A percentile compares a stretch with the other conserved stretches of the same genome.
Conservation (phyloP, 2,329 filamentous ascomycete species). For the Calonectria pseudoreteaudii region DNA sequence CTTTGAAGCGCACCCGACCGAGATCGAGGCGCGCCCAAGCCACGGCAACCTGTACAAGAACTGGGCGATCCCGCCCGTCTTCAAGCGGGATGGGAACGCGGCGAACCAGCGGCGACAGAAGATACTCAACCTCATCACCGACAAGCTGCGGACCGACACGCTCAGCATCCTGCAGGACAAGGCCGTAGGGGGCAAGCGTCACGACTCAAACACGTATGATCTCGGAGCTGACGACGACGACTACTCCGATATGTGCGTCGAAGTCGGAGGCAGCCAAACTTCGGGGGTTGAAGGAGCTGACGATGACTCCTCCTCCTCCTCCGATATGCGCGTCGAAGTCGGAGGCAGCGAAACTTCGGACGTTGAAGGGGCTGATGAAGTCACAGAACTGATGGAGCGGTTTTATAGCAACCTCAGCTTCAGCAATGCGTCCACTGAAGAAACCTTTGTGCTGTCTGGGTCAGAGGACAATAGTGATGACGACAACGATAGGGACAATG, state of each 20-base stretch:
- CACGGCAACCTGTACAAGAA: constrained; percentile 54
- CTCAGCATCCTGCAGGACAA: constrained; percentile 43
- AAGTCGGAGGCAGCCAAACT: constrained; percentile 16
- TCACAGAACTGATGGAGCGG: constrained; percentile 20
- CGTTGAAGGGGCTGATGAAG: constrained; percentile 16
- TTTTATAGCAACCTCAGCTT: constrained; percentile 25
- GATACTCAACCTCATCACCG: constrained; percentile 43
- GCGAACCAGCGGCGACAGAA: constrained; percentile 28
- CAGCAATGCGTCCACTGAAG: not conserved
- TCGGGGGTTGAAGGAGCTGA: constrained; percentile 21
- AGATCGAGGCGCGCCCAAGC: constrained; percentile 44
- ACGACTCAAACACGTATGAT: constrained; percentile 48
- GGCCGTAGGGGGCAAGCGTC: constrained; percentile 38
- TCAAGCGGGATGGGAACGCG: constrained; percentile 7
- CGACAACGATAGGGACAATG: constrained; percentile 36
- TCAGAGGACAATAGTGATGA: constrained; percentile 33
- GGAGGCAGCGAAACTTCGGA: constrained; percentile 15
- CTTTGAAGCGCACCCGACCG: constrained; percentile 43
- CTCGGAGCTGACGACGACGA: constrained; percentile 4
- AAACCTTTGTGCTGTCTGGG: constrained; percentile 14
- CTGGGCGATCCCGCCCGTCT: constrained; percentile 53
- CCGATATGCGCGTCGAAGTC: constrained; percentile 15
- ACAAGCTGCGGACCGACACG: constrained; percentile 43
- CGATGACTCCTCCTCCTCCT: too few species aligned
- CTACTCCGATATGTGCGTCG: constrained; percentile 12